Conservation (phyloP, 805 yeast genomes). For the Kodamaea neixiangensis region DNA sequence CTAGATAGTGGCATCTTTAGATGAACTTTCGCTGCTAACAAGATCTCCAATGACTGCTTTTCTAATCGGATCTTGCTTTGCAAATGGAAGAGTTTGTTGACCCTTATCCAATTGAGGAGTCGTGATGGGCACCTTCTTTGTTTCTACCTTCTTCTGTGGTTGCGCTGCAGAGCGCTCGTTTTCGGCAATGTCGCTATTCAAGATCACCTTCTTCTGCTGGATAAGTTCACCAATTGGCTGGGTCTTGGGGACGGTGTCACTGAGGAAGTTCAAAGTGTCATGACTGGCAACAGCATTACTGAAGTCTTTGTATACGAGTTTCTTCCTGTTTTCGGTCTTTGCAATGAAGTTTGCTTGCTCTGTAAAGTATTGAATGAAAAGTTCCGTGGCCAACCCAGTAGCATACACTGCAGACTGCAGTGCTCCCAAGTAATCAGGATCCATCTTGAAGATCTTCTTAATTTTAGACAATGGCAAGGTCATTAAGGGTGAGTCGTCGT, state of each 20-base stretch:
- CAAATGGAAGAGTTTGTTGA: constrained; percentile 40
- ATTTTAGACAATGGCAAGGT: constrained; percentile 65
- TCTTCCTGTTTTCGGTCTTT: constrained; percentile 64
- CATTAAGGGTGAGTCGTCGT: constrained; percentile 10
- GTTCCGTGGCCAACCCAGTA: constrained; percentile 75
- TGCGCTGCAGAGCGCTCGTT: constrained; percentile 1
- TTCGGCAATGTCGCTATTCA: constrained; percentile 12
- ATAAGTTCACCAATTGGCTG: constrained; percentile 51
- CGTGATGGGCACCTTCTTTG: constrained; percentile 20
- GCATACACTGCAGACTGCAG: constrained; percentile 74
- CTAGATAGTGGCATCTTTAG: constrained; percentile 6
- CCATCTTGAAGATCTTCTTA: constrained; percentile 71
- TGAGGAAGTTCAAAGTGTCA: constrained; percentile 62
- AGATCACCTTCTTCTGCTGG: constrained; percentile 35
- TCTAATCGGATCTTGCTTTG: constrained; percentile 17
- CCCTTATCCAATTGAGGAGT: constrained; percentile 28
- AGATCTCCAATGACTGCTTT: constrained; percentile 39
- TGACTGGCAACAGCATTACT: constrained; percentile 60
- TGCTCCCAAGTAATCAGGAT: constrained; percentile 68
- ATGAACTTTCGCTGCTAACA: constrained; percentile 22
- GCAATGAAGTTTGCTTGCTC: constrained; percentile 71
- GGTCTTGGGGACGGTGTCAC: constrained; percentile 68
- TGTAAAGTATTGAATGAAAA: constrained; percentile 67
- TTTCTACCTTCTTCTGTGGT: constrained; percentile 8
- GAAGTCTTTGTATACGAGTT: constrained; percentile 69